These are phyloP conservation scores for Ascochyta clinopodiicola DNA, from an alignment of 2,329 filamentous ascomycete genomes.

Conservation along the genomic window DNA sequence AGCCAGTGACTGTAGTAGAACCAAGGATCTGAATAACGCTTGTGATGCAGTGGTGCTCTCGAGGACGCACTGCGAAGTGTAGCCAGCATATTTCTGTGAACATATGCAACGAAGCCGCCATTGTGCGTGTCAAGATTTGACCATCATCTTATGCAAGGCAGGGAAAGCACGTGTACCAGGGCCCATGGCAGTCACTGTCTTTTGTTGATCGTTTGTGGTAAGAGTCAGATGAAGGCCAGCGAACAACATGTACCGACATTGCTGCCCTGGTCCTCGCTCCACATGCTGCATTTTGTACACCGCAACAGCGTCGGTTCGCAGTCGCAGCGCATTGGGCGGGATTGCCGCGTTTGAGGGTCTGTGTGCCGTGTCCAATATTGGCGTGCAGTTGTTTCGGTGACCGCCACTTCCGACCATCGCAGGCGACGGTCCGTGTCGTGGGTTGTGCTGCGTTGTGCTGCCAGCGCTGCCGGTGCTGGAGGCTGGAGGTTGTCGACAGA, in stretches of 20 bases:
- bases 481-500: background rate
- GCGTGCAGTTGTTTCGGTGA: constrained; percentile 37
- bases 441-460: constrained; percentile 8
- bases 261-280: constrained; percentile 15
- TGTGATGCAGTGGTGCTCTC: background rate
- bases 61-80: constrained; percentile 11
- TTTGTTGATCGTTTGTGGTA: background rate
- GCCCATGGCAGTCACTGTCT: background rate
- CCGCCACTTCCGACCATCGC: constrained; percentile 30
- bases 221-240: background rate
- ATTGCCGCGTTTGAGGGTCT: constrained; percentile 37
- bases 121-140: background rate
- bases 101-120: background rate
- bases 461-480: background rate
- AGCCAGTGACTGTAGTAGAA: constrained; percentile 2
- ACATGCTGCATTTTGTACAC: constrained; percentile 29
- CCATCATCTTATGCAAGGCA: no score
- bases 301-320: constrained; percentile 26
- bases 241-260: background rate
- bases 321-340: constrained; percentile 34
- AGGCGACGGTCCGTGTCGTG: constrained; percentile 16
- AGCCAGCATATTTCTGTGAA: background rate
- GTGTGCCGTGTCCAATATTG: constrained; percentile 47
- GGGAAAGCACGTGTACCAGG: no score
- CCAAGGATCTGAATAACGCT: background rate